Percentiles rank a stretch among this genome's conserved stretches.
Evolutionary conservation across 2,329 filamentous ascomycete genomes (phyloP).

Genomic region (Colletotrichum godetiae): DNA sequence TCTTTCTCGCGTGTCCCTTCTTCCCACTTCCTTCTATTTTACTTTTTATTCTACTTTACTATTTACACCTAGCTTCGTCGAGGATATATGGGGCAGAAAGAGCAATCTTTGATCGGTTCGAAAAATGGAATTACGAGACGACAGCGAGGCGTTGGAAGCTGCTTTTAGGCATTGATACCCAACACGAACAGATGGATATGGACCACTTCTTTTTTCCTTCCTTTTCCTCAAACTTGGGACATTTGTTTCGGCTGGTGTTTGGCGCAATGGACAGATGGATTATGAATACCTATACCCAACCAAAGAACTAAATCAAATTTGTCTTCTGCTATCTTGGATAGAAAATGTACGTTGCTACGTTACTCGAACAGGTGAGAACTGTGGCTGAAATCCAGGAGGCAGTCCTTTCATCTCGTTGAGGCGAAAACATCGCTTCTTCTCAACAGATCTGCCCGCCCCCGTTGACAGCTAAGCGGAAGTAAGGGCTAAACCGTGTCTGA

Average conservation of each 20-base stretch:
- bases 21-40: background rate
- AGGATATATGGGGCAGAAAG: background rate
- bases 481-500: constrained; percentile 11
- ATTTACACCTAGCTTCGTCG: background rate
- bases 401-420: background rate
- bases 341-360: background rate
- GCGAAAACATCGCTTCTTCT: background rate
- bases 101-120: background rate
- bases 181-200: background rate
- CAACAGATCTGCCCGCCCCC: background rate
- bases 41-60: too few species aligned
- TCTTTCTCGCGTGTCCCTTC: background rate
- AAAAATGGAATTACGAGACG: background rate
- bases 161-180: constrained; percentile 10
- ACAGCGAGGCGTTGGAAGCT: background rate
- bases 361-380: background rate
- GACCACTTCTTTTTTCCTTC: background rate
- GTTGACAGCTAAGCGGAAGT: background rate
- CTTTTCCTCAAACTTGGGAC: background rate
- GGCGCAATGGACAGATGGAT: constrained; percentile 16
- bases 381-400: too few species aligned
- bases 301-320: background rate
- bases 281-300: constrained; percentile 25
- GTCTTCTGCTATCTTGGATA: background rate
- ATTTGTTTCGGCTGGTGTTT: background rate